phyloP scores from a whole-genome alignment of 2,329 filamentous ascomycete genomes.

The Verticillium alfalfae region DNA sequence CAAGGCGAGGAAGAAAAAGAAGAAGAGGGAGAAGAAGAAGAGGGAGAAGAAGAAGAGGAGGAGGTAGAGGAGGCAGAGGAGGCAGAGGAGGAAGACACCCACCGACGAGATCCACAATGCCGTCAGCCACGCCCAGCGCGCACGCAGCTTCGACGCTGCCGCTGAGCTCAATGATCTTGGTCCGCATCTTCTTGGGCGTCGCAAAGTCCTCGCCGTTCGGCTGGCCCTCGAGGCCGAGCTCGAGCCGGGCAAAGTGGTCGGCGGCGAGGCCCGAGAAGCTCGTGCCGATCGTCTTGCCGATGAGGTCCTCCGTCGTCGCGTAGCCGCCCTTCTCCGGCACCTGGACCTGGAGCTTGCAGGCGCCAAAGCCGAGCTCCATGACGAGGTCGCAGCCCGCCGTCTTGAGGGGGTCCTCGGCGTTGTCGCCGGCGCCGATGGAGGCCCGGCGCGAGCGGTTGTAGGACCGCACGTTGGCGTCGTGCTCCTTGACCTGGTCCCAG shows the following conservation, averaged over 20 bases:
- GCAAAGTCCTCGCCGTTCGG: slow-evolving; percentile 25
- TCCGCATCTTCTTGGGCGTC: slow-evolving; percentile 55
- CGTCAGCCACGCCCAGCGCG: slow-evolving; percentile 89
- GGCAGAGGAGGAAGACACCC: slow-evolving; percentile 29
- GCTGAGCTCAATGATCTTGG: slow-evolving; percentile 89
- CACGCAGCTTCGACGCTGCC: slow-evolving; percentile 97
- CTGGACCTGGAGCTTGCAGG: slow-evolving; percentile 93
- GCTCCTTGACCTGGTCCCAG: slow-evolving; percentile 85
- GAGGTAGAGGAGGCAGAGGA: neutral
- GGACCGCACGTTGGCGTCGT: slow-evolving; percentile 61
- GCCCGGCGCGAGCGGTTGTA: slow-evolving; percentile 41
- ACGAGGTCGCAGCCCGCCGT: slow-evolving; percentile 73
- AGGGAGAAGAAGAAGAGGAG: no score
- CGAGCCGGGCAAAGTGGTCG: slow-evolving; percentile 78
- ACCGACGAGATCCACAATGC: slow-evolving; percentile 97
- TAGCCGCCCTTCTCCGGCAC: slow-evolving; percentile 81
- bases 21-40: no score
- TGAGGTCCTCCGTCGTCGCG: slow-evolving; percentile 64
- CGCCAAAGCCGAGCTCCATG: slow-evolving; percentile 84
- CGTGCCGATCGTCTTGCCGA: slow-evolving; percentile 91
- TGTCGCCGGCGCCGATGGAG: slow-evolving; percentile 37
- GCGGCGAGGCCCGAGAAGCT: slow-evolving; percentile 85
- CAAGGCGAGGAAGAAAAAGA: no score
- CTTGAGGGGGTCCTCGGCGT: slow-evolving; percentile 35
- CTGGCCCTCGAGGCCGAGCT: slow-evolving; percentile 45